Conservation (phyloP, 1,284 basidiomycete genomes). For the Pholiota adiposa region DNA sequence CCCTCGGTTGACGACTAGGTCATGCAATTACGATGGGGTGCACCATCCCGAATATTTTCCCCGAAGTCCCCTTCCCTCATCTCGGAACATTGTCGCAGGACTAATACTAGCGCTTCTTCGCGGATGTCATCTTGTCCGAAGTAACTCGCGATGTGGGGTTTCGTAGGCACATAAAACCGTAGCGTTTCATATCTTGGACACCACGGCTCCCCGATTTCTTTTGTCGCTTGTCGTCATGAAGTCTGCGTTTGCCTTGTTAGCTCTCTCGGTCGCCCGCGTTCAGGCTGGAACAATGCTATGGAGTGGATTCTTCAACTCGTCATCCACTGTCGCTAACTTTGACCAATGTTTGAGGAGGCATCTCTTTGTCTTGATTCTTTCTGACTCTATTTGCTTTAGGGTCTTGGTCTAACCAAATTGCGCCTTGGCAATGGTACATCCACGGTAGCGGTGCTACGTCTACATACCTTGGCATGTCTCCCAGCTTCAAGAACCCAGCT, state of each 20-base stretch:
- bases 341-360: conserved; percentile 48
- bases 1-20: conserved; percentile 13
- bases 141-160: neutral
- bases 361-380: neutral
- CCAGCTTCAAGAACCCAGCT: conserved; percentile 66
- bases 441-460: conserved; percentile 58
- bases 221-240: conserved; percentile 14
- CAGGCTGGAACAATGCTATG: conserved; percentile 55
- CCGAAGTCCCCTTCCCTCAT: conserved; percentile 1
- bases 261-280: conserved; percentile 36
- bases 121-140: conserved; percentile 9
- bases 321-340: conserved; percentile 49
- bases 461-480: conserved; percentile 55
- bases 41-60: conserved; percentile 22
- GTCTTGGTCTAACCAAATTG: conserved; percentile 62
- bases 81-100: conserved; percentile 22
- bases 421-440: conserved; percentile 70
- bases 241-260: conserved; percentile 26
- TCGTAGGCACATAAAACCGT: conserved; percentile 12
- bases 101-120: conserved; percentile 1
- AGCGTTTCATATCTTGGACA: neutral
- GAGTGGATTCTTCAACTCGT: conserved; percentile 58
- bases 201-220: conserved; percentile 4
- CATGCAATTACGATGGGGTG: conserved; percentile 12
- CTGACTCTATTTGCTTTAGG: conserved; percentile 35